Percentiles rank a stretch among this genome's conserved stretches.
These are phyloP conservation scores for Corynespora cassiicola DNA, from an alignment of 2,329 filamentous ascomycete genomes.

Conservation along the genomic window DNA sequence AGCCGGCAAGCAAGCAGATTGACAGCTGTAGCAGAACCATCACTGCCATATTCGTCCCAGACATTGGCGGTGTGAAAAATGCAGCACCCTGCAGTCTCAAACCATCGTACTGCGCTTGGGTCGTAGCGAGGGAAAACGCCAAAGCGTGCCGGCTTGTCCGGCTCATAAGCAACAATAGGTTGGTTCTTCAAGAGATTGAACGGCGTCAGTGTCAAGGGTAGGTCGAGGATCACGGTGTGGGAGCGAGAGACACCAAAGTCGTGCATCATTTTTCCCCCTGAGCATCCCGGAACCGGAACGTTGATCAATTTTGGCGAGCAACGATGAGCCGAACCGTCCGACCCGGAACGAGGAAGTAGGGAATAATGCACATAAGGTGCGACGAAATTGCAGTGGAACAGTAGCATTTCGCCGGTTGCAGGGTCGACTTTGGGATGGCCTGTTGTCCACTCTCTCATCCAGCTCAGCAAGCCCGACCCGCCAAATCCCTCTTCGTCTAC, in stretches of 20 bases:
- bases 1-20: constrained; percentile 72
- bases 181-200: constrained; percentile 64
- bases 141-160: constrained; percentile 64
- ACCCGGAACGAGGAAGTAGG: constrained; percentile 50
- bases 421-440: constrained; percentile 73
- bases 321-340: constrained; percentile 1
- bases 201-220: constrained; percentile 71
- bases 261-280: constrained; percentile 75
- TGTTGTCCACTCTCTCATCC: constrained; percentile 75
- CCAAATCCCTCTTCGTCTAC: constrained; percentile 51
- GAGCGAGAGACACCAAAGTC: constrained; percentile 72
- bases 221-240: constrained; percentile 72
- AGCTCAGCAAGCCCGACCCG: constrained; percentile 62
- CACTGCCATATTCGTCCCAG: constrained; percentile 62
- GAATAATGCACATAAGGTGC: constrained; percentile 74
- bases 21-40: constrained; percentile 52
- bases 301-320: constrained; percentile 57
- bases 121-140: constrained; percentile 70
- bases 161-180: constrained; percentile 67
- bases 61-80: constrained; percentile 77
- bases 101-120: constrained; percentile 68
- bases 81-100: constrained; percentile 70
- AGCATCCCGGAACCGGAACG: constrained; percentile 65
- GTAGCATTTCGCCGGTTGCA: constrained; percentile 67
- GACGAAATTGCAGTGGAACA: constrained; percentile 71